phyloP scores from a whole-genome alignment of 495 filamentous ascomycete genomes.

The Aspergillus steynii region DNA sequence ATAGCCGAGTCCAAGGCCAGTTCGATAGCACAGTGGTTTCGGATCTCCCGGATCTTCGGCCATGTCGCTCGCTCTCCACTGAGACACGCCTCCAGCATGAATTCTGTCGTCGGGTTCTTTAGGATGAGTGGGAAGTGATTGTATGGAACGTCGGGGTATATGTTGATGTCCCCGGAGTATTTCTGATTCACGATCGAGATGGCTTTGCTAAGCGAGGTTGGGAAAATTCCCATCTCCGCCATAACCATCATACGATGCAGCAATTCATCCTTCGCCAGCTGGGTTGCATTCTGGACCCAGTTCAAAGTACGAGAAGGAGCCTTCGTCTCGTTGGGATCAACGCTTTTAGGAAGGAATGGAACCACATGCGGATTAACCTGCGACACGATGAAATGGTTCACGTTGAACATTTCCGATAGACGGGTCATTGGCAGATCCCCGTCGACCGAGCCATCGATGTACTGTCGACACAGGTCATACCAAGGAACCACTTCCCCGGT shows the following conservation, averaged over 20 bases:
- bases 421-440: slow-evolving; percentile 92
- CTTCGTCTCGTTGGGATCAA: slow-evolving; percentile 48
- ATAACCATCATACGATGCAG: slow-evolving; percentile 80
- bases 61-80: slow-evolving; percentile 85
- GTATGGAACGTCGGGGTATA: slow-evolving; percentile 76
- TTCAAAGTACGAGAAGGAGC: slow-evolving; percentile 39
- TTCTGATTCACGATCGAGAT: slow-evolving; percentile 82
- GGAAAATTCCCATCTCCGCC: slow-evolving; percentile 80
- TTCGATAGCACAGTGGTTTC: slow-evolving; percentile 84
- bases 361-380: slow-evolving; percentile 95
- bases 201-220: slow-evolving; percentile 74
- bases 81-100: slow-evolving; percentile 75
- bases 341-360: slow-evolving; percentile 77
- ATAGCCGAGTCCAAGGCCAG: slow-evolving; percentile 83
- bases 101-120: slow-evolving; percentile 85
- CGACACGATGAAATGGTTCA: slow-evolving; percentile 97
- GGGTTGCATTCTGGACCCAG: slow-evolving; percentile 70
- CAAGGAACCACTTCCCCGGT: slow-evolving; percentile 78
- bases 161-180: slow-evolving; percentile 95
- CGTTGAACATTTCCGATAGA: slow-evolving; percentile 93
- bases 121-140: slow-evolving; percentile 75
- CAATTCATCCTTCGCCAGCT: slow-evolving; percentile 77
- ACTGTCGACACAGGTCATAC: slow-evolving; percentile 79
- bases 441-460: slow-evolving; percentile 93
- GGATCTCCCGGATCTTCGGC: slow-evolving; percentile 80